phyloP scores from a whole-genome alignment of 495 filamentous ascomycete genomes.

The Echria macrotheca region DNA sequence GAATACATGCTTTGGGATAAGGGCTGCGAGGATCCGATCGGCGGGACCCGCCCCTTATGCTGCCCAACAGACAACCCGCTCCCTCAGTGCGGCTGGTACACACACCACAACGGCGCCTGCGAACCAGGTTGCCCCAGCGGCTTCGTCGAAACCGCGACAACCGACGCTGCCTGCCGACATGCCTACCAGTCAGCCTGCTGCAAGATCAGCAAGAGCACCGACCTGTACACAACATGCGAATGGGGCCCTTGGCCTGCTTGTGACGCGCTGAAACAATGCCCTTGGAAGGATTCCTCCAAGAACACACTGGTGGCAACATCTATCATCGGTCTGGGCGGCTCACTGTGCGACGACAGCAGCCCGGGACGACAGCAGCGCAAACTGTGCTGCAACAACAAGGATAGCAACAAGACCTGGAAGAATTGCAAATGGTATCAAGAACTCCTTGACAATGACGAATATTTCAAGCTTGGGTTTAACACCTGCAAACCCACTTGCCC shows the following conservation, averaged over 20 bases:
- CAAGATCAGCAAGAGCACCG: neutral
- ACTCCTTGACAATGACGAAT: too few species aligned
- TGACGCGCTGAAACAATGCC: neutral
- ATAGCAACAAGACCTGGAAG: neutral
- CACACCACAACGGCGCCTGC: conserved; percentile 2
- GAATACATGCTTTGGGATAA: neutral
- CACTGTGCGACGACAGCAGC: neutral
- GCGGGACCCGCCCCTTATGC: conserved; percentile 1
- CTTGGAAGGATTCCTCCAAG: neutral
- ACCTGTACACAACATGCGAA: neutral
- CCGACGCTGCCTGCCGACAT: neutral
- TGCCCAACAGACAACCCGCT: neutral
- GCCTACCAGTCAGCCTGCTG: neutral
- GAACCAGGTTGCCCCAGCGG: neutral
- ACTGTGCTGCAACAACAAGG: neutral
- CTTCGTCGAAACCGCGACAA: neutral
- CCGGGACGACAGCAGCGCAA: neutral
- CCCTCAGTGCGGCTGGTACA: conserved; percentile 6
- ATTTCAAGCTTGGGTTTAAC: too few species aligned
- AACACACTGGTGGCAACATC: neutral
- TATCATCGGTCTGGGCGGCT: neutral
- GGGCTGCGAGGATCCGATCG: neutral
- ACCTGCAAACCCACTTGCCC: too few species aligned
- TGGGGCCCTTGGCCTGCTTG: neutral
- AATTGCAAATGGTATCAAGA: neutral